Evolutionary conservation across 2,329 filamentous ascomycete genomes (phyloP).

Genomic region (Penicillium sp.): DNA sequence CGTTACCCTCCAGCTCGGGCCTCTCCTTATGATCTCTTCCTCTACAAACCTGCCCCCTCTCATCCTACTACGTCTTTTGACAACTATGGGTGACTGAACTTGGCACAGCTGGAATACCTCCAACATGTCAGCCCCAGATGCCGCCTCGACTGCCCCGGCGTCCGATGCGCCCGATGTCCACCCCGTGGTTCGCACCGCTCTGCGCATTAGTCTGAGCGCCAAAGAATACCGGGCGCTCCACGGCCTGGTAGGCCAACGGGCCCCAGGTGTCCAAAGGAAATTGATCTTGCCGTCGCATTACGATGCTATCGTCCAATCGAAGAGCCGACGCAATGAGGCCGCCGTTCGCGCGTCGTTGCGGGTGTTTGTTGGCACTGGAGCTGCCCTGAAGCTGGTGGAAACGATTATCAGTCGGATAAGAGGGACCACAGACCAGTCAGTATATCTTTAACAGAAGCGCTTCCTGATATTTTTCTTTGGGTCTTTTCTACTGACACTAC

Average conservation of each 20-base stretch:
- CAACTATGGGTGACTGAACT: slow-evolving; percentile 18
- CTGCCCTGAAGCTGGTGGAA: slow-evolving; percentile 69
- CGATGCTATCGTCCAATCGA: slow-evolving; percentile 57
- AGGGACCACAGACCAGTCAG: slow-evolving; percentile 34
- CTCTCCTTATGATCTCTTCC: slow-evolving; percentile 15
- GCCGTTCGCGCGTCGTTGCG: slow-evolving; percentile 74
- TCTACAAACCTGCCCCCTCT: neutral
- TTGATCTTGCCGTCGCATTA: slow-evolving; percentile 58
- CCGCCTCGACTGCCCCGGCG: slow-evolving; percentile 14
- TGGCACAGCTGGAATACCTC: slow-evolving; percentile 11
- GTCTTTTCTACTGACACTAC: neutral
- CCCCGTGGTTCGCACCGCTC: slow-evolving; percentile 79
- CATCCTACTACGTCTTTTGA: neutral
- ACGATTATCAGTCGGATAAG: slow-evolving; percentile 48
- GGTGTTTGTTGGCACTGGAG: slow-evolving; percentile 69
- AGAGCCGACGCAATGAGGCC: slow-evolving; percentile 72
- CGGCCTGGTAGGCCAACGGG: slow-evolving; percentile 78
- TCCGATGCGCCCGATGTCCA: slow-evolving; percentile 53
- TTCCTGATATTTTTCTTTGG: neutral
- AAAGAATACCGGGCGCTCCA: slow-evolving; percentile 87
- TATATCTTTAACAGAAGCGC: neutral
- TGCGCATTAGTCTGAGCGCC: slow-evolving; percentile 82
- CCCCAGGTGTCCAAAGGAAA: slow-evolving; percentile 63
- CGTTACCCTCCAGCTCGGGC: slow-evolving; percentile 3
- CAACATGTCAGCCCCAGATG: slow-evolving; percentile 36